Evolutionary conservation across 2,329 filamentous ascomycete genomes (phyloP).

Genomic region (Penicillium hordei): DNA sequence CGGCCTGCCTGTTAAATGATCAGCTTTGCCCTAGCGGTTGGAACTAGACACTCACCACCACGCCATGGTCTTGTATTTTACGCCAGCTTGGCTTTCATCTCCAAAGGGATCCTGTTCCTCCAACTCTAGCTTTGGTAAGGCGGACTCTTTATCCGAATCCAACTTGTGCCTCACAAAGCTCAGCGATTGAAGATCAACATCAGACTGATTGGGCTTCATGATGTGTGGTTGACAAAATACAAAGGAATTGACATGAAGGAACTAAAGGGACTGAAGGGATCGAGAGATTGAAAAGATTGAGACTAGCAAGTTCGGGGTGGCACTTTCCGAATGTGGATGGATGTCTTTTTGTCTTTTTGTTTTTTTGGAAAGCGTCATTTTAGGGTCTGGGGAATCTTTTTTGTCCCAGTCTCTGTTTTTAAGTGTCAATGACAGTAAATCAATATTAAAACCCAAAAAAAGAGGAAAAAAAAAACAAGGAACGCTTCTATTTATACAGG

Average conservation of each 20-base stretch:
- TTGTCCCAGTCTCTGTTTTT: background rate
- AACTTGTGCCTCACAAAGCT: background rate
- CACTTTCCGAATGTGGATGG: background rate
- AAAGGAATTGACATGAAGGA: background rate
- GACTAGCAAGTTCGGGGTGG: background rate
- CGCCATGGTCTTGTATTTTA: slow-evolving; percentile 31
- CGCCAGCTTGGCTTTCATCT: slow-evolving; percentile 24
- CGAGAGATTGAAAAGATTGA: background rate
- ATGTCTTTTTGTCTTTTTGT: background rate
- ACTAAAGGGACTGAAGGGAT: background rate
- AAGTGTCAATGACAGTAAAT: background rate
- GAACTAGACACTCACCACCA: slow-evolving; percentile 27
- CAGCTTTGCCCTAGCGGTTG: background rate
- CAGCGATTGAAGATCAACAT: background rate
- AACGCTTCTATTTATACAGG: slow-evolving; percentile 32
- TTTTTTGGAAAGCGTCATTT: background rate
- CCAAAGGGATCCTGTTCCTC: slow-evolving; percentile 25
- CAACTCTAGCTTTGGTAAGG: background rate
- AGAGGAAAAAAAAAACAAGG: slow-evolving; percentile 9
- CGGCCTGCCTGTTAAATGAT: slow-evolving; percentile 20
- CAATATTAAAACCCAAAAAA: background rate
- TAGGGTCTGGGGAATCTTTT: background rate
- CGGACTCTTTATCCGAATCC: background rate
- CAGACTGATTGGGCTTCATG: background rate
- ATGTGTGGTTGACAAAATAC: background rate